phyloP scores from a whole-genome alignment of 2,329 filamentous ascomycete genomes.

The Colletotrichum aenigma region DNA sequence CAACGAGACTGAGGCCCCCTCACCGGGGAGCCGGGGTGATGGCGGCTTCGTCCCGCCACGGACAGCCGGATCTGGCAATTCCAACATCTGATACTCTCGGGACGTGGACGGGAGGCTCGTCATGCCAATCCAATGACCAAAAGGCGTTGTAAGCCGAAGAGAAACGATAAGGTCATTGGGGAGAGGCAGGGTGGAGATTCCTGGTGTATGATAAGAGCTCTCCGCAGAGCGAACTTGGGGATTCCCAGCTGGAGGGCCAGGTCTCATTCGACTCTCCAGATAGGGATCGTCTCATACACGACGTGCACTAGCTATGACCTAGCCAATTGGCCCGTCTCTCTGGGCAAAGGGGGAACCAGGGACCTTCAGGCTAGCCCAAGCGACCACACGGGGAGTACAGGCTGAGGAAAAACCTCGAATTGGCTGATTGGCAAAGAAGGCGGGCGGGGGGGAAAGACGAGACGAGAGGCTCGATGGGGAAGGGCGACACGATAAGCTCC shows the following conservation, averaged over 20 bases:
- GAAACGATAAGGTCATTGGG: background rate
- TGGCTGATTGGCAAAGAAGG: background rate
- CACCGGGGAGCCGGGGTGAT: background rate
- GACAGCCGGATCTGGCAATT: background rate
- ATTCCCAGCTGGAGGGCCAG: background rate
- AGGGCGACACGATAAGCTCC: constrained; percentile 17
- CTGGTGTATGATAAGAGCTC: constrained; percentile 1
- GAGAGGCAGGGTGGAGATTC: background rate
- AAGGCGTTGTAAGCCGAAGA: background rate
- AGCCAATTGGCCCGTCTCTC: background rate
- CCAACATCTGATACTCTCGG: background rate
- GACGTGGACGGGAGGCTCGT: background rate
- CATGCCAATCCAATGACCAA: constrained; percentile 8
- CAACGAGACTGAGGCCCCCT: background rate
- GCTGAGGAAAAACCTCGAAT: background rate
- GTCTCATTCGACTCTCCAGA: background rate
- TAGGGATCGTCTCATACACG: background rate
- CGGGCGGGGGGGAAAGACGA: background rate
- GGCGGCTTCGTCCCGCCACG: background rate
- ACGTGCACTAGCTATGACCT: background rate
- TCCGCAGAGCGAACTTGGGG: background rate
- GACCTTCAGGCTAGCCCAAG: background rate
- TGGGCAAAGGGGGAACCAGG: background rate
- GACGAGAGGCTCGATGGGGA: constrained; percentile 11
- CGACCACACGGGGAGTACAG: background rate